Evolutionary conservation across 768 basidiomycete species (phyloP).

Genomic region (Amanita polypyramis): DNA sequence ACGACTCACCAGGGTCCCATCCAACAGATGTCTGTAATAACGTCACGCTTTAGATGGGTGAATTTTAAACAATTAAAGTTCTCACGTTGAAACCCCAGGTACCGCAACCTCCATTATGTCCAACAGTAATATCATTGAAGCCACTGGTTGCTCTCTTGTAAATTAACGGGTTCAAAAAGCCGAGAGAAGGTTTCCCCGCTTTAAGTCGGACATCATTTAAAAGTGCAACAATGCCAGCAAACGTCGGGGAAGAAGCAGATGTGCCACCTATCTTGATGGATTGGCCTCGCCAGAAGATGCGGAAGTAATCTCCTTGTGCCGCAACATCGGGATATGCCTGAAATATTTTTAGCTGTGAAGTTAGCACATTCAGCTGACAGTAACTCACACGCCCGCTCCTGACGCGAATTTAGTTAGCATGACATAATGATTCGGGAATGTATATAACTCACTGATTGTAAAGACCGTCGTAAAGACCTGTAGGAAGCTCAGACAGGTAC

Average conservation of each 20-base stretch:
- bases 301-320: conserved; percentile 41
- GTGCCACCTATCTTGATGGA: conserved; percentile 40
- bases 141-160: conserved; percentile 30
- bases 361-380: conserved; percentile 1
- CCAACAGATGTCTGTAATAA: conserved; percentile 30
- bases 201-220: conserved; percentile 48
- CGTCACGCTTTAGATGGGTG: neutral
- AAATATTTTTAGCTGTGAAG: neutral
- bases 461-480: conserved; percentile 42
- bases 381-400: neutral
- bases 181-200: conserved; percentile 33
- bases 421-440: neutral
- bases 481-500: conserved; percentile 35
- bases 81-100: conserved; percentile 52
- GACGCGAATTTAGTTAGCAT: neutral
- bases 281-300: conserved; percentile 31
- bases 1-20: conserved; percentile 46
- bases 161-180: conserved; percentile 56
- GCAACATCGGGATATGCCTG: conserved; percentile 58
- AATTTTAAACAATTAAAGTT: conserved; percentile 2
- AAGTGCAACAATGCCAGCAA: conserved; percentile 50
- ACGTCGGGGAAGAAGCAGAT: conserved; percentile 50
- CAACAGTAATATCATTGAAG: conserved; percentile 48
- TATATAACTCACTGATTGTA: conserved; percentile 30
- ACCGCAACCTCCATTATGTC: conserved; percentile 45